phyloP scores from a whole-genome alignment of 768 basidiomycete genomes.

The Serendipita sp. region DNA sequence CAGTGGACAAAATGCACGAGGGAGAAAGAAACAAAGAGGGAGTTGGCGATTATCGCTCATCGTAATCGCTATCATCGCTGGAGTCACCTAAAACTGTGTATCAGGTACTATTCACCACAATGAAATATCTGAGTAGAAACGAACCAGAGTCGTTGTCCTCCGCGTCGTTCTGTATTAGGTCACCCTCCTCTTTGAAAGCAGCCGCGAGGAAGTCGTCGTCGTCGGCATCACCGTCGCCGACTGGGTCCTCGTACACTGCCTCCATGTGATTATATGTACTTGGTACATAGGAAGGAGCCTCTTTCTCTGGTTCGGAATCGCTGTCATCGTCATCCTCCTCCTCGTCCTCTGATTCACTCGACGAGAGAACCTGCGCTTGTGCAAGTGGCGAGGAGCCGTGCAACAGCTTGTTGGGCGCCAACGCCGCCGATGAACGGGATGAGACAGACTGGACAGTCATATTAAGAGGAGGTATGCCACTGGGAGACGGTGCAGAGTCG shows the following conservation, averaged over 20 bases:
- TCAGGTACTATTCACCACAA: not conserved
- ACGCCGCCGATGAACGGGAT: not conserved
- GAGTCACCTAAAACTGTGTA: not conserved
- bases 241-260: not conserved
- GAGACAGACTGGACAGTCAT: not conserved
- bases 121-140: not conserved
- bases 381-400: constrained; percentile 1
- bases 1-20: not conserved
- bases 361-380: not conserved
- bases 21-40: not conserved
- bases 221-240: not conserved
- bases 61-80: constrained; percentile 4
- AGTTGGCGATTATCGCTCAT: not conserved
- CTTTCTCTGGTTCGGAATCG: not conserved
- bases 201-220: not conserved
- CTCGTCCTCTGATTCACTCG: not conserved
- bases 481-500: not conserved
- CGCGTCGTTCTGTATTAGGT: not conserved
- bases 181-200: not conserved
- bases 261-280: not conserved
- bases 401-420: not conserved
- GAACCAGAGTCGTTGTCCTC: not conserved
- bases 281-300: not conserved
- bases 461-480: not conserved
- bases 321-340: not conserved